Evolutionary conservation across 768 basidiomycete species (phyloP).

Genomic region (Kwoniella europaea): DNA sequence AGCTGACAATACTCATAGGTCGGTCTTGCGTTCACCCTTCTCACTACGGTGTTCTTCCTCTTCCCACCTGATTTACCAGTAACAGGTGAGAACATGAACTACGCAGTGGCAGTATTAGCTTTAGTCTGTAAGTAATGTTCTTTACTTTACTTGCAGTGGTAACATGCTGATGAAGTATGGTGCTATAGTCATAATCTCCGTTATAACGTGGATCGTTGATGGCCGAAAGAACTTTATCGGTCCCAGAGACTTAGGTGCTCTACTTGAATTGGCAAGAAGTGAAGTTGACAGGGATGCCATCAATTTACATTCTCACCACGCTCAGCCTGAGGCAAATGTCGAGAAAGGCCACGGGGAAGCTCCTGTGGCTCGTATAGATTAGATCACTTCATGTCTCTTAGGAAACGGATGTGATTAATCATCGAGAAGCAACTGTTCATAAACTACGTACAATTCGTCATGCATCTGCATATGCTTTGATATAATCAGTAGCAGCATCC

Average conservation of each 20-base stretch:
- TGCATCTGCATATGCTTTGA: too few species aligned
- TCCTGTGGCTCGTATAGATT: background rate
- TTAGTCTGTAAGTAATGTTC: constrained; percentile 36
- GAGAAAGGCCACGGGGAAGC: background rate
- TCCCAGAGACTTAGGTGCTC: constrained; percentile 45
- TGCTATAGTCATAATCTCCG: constrained; percentile 40
- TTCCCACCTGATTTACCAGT: constrained; percentile 49
- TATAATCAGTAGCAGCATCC: too few species aligned
- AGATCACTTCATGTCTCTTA: background rate
- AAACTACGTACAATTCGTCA: too few species aligned
- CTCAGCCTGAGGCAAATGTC: background rate
- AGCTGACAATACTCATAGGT: constrained; percentile 15
- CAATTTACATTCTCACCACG: constrained; percentile 3
- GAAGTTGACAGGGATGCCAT: constrained; percentile 19
- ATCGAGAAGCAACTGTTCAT: too few species aligned
- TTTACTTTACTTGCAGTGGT: background rate
- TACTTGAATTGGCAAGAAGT: constrained; percentile 39
- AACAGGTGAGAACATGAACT: constrained; percentile 47
- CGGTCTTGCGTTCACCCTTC: constrained; percentile 51
- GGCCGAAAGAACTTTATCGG: constrained; percentile 53
- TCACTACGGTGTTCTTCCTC: constrained; percentile 56
- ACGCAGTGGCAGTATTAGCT: constrained; percentile 50
- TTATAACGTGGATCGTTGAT: constrained; percentile 52
- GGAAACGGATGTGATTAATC: too few species aligned
- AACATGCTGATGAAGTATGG: background rate